phyloP scores from a whole-genome alignment of 1,284 basidiomycete genomes.

The Mrakiaceae sp. region DNA sequence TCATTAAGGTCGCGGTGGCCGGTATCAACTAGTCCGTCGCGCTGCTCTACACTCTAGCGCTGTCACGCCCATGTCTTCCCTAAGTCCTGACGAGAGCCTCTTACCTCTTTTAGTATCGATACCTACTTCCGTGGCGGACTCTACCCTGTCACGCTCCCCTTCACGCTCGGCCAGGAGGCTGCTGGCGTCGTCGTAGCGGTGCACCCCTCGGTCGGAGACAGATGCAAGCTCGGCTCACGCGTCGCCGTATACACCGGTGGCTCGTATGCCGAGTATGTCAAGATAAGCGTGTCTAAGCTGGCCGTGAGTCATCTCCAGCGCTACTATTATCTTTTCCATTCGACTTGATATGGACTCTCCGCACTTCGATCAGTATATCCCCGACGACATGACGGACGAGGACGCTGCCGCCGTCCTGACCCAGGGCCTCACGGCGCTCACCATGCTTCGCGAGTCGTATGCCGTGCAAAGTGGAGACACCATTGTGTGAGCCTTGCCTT shows the following conservation, averaged over 20 bases:
- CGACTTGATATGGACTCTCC: not conserved
- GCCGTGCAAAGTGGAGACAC: constrained; percentile 52
- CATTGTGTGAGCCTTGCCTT: constrained; percentile 23
- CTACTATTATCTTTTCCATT: no score
- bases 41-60: not conserved
- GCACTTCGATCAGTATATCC: constrained; percentile 20
- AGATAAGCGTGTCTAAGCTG: constrained; percentile 52
- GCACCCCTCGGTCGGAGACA: constrained; percentile 46
- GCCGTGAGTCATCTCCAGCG: constrained; percentile 41
- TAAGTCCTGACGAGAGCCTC: constrained; percentile 21
- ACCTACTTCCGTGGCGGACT: constrained; percentile 52
- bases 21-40: constrained; percentile 62
- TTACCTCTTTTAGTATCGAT: constrained; percentile 42
- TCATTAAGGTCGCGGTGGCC: constrained; percentile 57
- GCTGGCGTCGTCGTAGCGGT: constrained; percentile 63
- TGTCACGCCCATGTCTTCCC: not conserved
- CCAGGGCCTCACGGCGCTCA: constrained; percentile 70
- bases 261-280: constrained; percentile 63
- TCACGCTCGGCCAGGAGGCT: constrained; percentile 64
- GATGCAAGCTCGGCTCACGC: constrained; percentile 31
- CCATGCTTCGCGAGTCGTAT: constrained; percentile 73
- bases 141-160: constrained; percentile 51
- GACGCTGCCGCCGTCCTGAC: constrained; percentile 56
- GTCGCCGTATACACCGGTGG: constrained; percentile 45
- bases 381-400: constrained; percentile 44